Percentiles rank a stretch among this genome's conserved stretches.
Conservation (phyloP, 768 basidiomycete species). For the Boletus reticuloceps region DNA sequence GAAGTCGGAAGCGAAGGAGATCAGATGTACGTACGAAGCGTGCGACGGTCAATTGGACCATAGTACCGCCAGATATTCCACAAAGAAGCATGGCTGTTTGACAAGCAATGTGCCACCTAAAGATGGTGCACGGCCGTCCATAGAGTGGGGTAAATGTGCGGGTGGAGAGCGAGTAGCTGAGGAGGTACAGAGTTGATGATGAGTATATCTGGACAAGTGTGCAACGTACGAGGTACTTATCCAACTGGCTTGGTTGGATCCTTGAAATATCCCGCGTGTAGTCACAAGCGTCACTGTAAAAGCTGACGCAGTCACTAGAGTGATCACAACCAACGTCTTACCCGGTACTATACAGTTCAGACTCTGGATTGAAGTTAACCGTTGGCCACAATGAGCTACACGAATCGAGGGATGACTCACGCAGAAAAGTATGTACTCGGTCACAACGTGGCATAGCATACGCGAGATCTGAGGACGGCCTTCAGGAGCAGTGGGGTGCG, state of each 20-base stretch:
- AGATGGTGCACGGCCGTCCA: too few relatives aligned
- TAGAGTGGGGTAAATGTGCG: too few relatives aligned
- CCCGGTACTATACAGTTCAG: neutral
- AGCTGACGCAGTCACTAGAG: neutral
- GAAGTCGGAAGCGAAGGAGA: too few relatives aligned
- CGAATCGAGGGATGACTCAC: constrained; percentile 31
- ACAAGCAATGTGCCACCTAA: too few relatives aligned
- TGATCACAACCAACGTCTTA: neutral
- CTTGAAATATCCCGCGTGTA: constrained; percentile 10
- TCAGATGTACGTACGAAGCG: too few relatives aligned
- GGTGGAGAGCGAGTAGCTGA: too few relatives aligned
- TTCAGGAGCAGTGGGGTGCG: too few relatives aligned
- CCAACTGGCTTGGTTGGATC: constrained; percentile 29
- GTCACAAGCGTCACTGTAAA: constrained; percentile 23
- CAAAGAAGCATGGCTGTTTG: too few relatives aligned
- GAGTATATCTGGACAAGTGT: neutral
- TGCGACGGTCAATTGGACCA: too few relatives aligned
- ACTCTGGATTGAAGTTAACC: neutral
- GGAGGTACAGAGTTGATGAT: neutral
- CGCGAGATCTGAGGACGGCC: too few relatives aligned
- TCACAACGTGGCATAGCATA: too few relatives aligned
- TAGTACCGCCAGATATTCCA: too few relatives aligned
- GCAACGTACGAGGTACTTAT: constrained; percentile 20
- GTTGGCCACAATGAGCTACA: neutral
- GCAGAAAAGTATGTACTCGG: constrained; percentile 61